Evolutionary conservation across 345 rosid genomes (phyloP), one percentile per base, ranked within the genome.

Genomic region (Ceriops tagal): DNA sequence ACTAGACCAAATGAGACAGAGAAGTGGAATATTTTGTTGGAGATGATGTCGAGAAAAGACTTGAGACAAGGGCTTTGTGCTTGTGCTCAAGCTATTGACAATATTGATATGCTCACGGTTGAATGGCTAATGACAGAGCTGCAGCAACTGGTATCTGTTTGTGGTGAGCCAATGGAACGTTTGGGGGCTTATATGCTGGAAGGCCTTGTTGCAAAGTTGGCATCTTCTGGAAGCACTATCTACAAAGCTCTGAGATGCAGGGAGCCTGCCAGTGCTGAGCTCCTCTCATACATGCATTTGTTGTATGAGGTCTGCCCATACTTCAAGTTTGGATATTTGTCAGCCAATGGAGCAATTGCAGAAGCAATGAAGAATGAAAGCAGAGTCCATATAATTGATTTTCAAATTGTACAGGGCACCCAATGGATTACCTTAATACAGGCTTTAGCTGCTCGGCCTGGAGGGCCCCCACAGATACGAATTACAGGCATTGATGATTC

Each of bases 331-430:
- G 99, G 96, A 37, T 88, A 89, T 65, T 80, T 89, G 82, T 95
- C 97, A 0, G 99, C 97, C 5, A 95, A 95, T 15, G 97, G 99
- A 58, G 97, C 97, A 28, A 95, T 95, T 39, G 97, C 99, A 11
- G 97, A 95, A 74, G 96, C 97, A 61, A 81, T 87, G 81, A 95
- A 86, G 82, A 82, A 81, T 53, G 96, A 95, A 78, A 85, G 56
- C 31, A 73, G 61, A 69, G 81, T 95, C 49, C 97, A 95, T 65
- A 91, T 91, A 59, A 90, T 95, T 19, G 99, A 95, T 83, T 95
- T 95, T 66, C 92, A 84, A 73, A 83, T 91, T 57, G 71, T 83
- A 2, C 99, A 95, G 76, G 99, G 99, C 2, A 73, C 79, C 72
- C 99, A 95, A 59, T 95, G 99, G 99, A 69, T 95, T 61, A 95